Evolutionary conservation across 1,284 basidiomycete genomes (phyloP), one percentile per base, ranked within the genome.

Genomic region (Ganoderma lucidum): DNA sequence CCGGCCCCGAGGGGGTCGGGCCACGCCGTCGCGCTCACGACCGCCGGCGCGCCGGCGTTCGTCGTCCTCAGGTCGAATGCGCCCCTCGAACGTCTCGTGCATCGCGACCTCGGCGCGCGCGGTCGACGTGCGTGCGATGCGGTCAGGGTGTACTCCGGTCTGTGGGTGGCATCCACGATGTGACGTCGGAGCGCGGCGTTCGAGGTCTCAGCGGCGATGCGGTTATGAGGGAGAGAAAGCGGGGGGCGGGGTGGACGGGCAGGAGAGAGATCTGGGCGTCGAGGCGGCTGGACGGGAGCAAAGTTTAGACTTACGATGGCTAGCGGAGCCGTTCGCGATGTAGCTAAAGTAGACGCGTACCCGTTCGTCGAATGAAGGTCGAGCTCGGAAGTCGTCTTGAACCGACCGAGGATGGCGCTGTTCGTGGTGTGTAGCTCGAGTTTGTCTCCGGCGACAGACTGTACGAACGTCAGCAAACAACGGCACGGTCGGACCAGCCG

Each of bases 51-150:
- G 14, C 42, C 42, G 6, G 42, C 42, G 42, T 44, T 44, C 15
- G 42, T 44, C 15, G 42, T 17, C 10, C 17, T 6, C 42, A 82
- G 71, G n/a, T 72, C 71, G 75, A 85, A 86, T 1, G 66, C 68
- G 23, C 85, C 87, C 87, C 70, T 88, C 84, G 69, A 80, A 87
- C 1, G 85, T 80, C 39, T 74, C 65, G 63, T 83, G 79, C 5
- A 86, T 78, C 35, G 72, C 62, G 14, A 83, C 79, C n/a, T 73
- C 60, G 1, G 81, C 77, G 0, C 71, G 77, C 12, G 77, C 77
- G 30, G 81, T 74, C 4, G 79, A 72, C 39, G 84, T 81, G 32
- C 70, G 71, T 10, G 64, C 82, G 2, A 66, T 64, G 83, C 71
- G 64, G 73, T 41, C 41, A 86, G 78, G n/a, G 75, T 68, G 19